Conservation (phyloP, 2,329 filamentous ascomycete species). For the Sporothrix humicola region DNA sequence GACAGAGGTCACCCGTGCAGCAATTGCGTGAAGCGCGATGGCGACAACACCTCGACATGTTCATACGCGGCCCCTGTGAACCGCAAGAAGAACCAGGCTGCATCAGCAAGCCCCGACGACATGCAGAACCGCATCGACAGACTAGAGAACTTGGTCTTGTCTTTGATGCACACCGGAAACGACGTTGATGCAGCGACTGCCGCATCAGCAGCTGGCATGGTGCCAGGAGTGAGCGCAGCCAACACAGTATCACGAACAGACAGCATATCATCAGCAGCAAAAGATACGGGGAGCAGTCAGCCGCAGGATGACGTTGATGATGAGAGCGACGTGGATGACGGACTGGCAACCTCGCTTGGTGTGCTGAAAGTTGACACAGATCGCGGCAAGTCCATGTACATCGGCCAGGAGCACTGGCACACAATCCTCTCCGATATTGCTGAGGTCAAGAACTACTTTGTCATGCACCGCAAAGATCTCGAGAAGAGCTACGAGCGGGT, state of each 20-base stretch:
- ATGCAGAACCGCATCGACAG: conserved; percentile 99
- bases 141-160: conserved; percentile 88
- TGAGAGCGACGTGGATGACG: conserved; percentile 74
- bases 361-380: conserved; percentile 79
- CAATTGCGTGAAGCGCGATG: conserved; percentile 91
- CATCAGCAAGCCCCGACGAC: conserved; percentile 75
- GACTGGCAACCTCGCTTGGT: conserved; percentile 74
- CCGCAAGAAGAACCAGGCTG: conserved; percentile 76
- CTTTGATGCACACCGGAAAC: conserved; percentile 86
- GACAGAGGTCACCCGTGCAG: conserved; percentile 90
- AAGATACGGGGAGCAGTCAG: conserved; percentile 38
- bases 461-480: conserved; percentile 83
- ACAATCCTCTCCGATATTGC: conserved; percentile 80
- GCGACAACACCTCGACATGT: conserved; percentile 79
- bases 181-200: conserved; percentile 50
- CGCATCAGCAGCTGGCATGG: conserved; percentile 39
- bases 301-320: conserved; percentile 57
- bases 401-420: conserved; percentile 85
- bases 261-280: conserved; percentile 51
- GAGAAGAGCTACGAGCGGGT: conserved; percentile 81
- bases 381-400: conserved; percentile 78
- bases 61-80: conserved; percentile 76
- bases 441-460: conserved; percentile 92
- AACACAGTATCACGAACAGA: conserved; percentile 48
- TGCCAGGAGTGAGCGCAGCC: conserved; percentile 38